A percentile compares a stretch with the other conserved stretches of the same genome.
These are phyloP conservation scores for Trichosporon sp. DNA, from an alignment of 1,284 basidiomycete genomes.

Conservation along the genomic window DNA sequence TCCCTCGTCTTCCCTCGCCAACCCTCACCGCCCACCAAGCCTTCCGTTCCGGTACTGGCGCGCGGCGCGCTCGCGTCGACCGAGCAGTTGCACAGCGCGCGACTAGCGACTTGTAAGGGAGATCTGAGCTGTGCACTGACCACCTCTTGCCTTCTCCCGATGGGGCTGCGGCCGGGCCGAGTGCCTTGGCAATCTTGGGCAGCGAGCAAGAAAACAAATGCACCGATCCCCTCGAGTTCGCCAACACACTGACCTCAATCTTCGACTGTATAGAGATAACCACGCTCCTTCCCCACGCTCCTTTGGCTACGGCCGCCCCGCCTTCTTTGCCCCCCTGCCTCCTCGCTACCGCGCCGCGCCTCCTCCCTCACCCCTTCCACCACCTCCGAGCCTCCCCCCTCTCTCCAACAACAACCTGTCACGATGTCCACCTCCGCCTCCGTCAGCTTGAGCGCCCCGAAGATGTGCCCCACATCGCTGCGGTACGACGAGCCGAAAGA, in stretches of 20 bases:
- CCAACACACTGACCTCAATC: not conserved
- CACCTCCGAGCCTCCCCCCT: not conserved
- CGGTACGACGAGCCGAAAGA: not conserved
- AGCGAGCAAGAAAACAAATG: not conserved
- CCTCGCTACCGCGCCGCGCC: no score
- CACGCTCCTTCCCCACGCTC: not conserved
- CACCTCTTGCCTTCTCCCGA: no score
- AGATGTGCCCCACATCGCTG: not conserved
- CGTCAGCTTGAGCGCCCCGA: not conserved
- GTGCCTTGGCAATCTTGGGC: no score
- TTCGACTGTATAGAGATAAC: not conserved
- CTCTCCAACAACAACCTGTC: not conserved
- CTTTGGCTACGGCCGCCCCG: not conserved
- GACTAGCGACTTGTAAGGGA: no score
- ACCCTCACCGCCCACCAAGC: not conserved
- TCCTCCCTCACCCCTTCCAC: not conserved
- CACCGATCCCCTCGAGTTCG: not conserved
- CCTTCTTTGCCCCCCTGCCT: not conserved
- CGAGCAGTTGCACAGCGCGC: not conserved
- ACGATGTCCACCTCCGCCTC: not conserved
- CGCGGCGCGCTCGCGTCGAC: not conserved
- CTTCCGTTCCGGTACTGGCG: not conserved
- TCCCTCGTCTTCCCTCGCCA: no score
- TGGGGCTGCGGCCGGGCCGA: no score
- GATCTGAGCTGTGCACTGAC: no score